Conservation (phyloP, 1,284 basidiomycete genomes). For the Apiotrichum siamense region DNA sequence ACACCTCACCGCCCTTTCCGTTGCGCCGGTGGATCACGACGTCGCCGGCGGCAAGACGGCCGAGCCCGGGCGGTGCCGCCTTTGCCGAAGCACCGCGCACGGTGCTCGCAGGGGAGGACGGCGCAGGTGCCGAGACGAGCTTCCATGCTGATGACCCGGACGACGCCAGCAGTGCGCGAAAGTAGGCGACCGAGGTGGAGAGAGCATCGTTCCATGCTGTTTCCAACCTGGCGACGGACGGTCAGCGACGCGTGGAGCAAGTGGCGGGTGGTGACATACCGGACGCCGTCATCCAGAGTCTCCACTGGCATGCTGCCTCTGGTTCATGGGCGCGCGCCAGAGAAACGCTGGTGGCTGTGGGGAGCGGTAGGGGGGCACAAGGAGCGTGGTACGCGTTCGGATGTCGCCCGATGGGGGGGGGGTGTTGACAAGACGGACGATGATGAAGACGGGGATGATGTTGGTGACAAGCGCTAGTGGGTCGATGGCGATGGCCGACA, state of each 20-base stretch:
- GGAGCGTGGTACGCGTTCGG: no score
- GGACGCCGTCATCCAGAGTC: constrained; percentile 43
- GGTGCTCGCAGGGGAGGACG: constrained; percentile 22
- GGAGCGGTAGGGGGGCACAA: no score
- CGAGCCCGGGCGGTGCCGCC: constrained; percentile 24
- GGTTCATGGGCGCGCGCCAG: not conserved
- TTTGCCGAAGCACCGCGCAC: constrained; percentile 19
- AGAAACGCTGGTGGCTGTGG: no score
- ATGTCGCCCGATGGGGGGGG: no score
- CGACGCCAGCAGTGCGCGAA: constrained; percentile 44
- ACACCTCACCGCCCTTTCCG: constrained; percentile 62
- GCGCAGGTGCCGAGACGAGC: constrained; percentile 32
- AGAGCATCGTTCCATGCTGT: constrained; percentile 45
- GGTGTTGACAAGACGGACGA: no score
- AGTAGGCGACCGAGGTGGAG: constrained; percentile 38
- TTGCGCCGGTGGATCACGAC: constrained; percentile 48
- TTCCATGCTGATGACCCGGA: constrained; percentile 46
- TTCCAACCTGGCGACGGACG: constrained; percentile 45
- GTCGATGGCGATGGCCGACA: no score
- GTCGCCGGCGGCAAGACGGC: constrained; percentile 36
- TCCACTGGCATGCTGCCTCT: constrained; percentile 29
- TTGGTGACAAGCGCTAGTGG: no score
- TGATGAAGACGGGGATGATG: no score
- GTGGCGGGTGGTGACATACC: constrained; percentile 24
- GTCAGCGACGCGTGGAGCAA: no score